Base-by-base conservation (phyloP, 2,329 filamentous ascomycete species). In the Nothomitra cinnamomea region DNA sequence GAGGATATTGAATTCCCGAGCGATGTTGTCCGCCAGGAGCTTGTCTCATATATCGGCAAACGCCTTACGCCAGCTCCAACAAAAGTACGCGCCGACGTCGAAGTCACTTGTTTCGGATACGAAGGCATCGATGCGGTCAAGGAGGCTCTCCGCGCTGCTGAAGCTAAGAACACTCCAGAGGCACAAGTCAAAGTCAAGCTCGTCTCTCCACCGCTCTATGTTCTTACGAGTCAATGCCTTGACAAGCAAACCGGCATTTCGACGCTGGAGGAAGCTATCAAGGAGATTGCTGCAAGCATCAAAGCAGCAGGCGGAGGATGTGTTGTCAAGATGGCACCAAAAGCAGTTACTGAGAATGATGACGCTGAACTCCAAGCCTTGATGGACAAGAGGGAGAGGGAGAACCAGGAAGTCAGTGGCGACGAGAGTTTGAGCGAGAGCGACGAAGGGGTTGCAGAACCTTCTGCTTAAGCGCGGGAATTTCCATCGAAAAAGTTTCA, bases 51-150 rank as follows among this genome's bases (percentile, higher is more conserved):
- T 72, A 98, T 98, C 69, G 80, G 85, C 75, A 98, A 96, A 79
- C 84, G 90, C 64, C 77, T 98, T 60, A 98, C 90, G 56, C 92
- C 92, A 38, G 89, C 95, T 70, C 92, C 92, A n/a, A 96, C 89
- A 62, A 98, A 98, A 74, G 88, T 98, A 59, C 88, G 94, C 66
- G 89, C 94, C 61, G 92, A 98, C 69, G 87, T 98, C 55, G 92
- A 98, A 68, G 88, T 95, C 60, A 94, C 85, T 57, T 95, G 87
- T 74, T 89, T 87, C 72, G 85, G 86, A 58, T 98, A 96, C 68
- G 92, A 96, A 63, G 92, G 92, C 60, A 98, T 98, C 72, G 92
- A 98, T 65, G 92, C 94, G 42, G 87, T 98, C 69, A 98, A 98
- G 80, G 78, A 80, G 35, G 89, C 94, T 50, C 79, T 98, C 56